These are phyloP conservation scores for Leccinum angustisporum DNA, from an alignment of 1,284 basidiomycete species.

Conservation along the genomic window DNA sequence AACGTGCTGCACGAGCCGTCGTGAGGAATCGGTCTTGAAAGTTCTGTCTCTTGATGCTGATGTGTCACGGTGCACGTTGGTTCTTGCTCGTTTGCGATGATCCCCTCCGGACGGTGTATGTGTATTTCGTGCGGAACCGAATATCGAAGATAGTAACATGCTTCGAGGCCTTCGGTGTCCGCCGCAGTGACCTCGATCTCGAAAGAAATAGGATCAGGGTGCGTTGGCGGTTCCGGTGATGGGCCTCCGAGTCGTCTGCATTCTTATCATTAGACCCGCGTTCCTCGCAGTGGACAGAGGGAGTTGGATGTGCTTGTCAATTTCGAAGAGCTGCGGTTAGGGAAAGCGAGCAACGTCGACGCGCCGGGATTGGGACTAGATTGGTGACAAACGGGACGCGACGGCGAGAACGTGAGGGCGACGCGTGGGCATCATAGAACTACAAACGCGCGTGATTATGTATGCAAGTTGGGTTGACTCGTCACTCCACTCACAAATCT, in stretches of 20 bases:
- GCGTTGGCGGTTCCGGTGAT: slow-evolving; percentile 9
- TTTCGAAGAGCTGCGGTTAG: slow-evolving; percentile 92
- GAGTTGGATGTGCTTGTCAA: slow-evolving; percentile 74
- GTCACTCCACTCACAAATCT: too few species aligned
- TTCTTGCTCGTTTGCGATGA: slow-evolving; percentile 60
- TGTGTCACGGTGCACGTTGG: too few species aligned
- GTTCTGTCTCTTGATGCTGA: slow-evolving; percentile 2
- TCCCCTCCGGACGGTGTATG: slow-evolving; percentile 57
- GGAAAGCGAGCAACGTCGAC: slow-evolving; percentile 49
- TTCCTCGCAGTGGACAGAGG: slow-evolving; percentile 75
- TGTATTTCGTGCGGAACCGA: slow-evolving; percentile 97
- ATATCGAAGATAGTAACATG: slow-evolving; percentile 84
- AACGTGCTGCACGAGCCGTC: slow-evolving; percentile 50
- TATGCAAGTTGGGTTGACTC: too few species aligned
- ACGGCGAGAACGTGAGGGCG: too few species aligned
- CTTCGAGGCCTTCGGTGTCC: too few species aligned
- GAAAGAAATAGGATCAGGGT: slow-evolving; percentile 92
- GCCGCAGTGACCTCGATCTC: too few species aligned
- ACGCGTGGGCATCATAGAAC: too few species aligned
- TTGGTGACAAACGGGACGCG: too few species aligned
- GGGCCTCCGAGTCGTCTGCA: too few species aligned
- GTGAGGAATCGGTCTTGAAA: background rate
- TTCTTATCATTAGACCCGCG: too few species aligned
- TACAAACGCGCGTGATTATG: too few species aligned
- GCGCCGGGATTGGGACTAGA: too few species aligned